Evolutionary conservation across 495 filamentous ascomycete species (phyloP).

Genomic region (Bacidia rubella): DNA sequence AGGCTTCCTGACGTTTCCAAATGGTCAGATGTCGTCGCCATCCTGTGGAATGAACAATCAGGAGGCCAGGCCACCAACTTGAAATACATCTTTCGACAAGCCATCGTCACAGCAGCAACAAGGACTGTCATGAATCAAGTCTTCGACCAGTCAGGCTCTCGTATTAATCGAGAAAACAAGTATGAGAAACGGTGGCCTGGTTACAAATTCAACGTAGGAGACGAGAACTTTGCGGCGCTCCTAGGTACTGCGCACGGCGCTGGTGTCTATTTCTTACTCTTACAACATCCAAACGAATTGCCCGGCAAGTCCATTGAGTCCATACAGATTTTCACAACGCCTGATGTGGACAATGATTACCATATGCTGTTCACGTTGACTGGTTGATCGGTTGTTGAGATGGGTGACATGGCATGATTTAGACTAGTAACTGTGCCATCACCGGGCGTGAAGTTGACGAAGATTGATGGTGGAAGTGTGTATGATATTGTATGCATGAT

Average conservation of each 20-base stretch:
- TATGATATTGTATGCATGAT: too few relatives aligned
- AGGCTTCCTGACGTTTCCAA: not conserved
- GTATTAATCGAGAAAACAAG: not conserved
- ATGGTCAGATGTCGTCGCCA: not conserved
- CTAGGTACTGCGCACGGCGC: slow-evolving; percentile 2
- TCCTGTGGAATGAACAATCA: not conserved
- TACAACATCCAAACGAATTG: not conserved
- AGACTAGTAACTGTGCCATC: too few relatives aligned
- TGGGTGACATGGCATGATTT: too few relatives aligned
- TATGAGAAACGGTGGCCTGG: not conserved
- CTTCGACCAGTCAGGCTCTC: not conserved
- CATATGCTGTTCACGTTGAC: not conserved
- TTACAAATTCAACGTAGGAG: not conserved
- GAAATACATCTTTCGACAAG: not conserved
- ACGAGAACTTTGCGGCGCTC: not conserved
- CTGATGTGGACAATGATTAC: too few relatives aligned
- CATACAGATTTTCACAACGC: slow-evolving; percentile 1
- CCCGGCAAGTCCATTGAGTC: slow-evolving; percentile 1
- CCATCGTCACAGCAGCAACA: not conserved
- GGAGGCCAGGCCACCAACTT: not conserved
- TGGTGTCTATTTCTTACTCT: not conserved
- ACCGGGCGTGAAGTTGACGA: too few relatives aligned
- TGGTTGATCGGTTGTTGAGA: too few relatives aligned
- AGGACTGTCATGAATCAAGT: not conserved
- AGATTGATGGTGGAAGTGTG: too few relatives aligned